Percentiles rank a stretch among this genome's conserved stretches.
These are phyloP conservation scores for Neurospora cerealis DNA, from an alignment of 495 filamentous ascomycete species.

Conservation along the genomic window DNA sequence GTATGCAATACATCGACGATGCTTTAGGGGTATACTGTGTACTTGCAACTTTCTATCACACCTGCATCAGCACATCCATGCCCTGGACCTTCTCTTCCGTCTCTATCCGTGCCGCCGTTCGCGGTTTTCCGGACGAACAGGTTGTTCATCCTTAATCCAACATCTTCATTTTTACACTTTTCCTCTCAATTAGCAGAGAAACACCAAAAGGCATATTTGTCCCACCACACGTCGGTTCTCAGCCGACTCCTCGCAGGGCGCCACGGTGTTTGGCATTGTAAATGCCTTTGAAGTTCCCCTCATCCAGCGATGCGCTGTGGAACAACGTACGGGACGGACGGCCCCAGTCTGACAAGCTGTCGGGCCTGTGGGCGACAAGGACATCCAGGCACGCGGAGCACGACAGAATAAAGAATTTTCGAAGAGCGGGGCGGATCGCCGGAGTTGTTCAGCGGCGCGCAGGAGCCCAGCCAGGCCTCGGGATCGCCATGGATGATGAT, in stretches of 20 bases:
- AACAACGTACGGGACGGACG: not conserved
- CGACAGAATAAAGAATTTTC: not conserved
- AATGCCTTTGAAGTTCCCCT: not conserved
- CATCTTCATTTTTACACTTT: not conserved
- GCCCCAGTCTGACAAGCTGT: not conserved
- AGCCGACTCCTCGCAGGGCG: not conserved
- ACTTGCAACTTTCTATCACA: not conserved
- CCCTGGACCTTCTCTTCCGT: not conserved
- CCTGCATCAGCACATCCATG: not conserved
- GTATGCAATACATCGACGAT: not conserved
- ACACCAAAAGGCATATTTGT: not conserved
- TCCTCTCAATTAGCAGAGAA: not conserved
- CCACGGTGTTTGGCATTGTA: not conserved
- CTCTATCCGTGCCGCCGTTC: not conserved
- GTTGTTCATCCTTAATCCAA: not conserved
- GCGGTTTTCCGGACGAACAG: not conserved
- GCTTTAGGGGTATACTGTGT: not conserved
- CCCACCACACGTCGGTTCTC: not conserved
- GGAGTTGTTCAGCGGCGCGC: not conserved
- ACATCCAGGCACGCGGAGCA: not conserved
- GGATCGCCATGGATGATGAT: not conserved
- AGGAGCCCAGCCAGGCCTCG: not conserved
- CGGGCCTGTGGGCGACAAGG: not conserved
- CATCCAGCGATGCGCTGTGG: not conserved
- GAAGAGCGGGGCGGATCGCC: not conserved